These are phyloP conservation scores for Volvariella volvacea DNA, from an alignment of 1,284 basidiomycete genomes.

Conservation along the genomic window DNA sequence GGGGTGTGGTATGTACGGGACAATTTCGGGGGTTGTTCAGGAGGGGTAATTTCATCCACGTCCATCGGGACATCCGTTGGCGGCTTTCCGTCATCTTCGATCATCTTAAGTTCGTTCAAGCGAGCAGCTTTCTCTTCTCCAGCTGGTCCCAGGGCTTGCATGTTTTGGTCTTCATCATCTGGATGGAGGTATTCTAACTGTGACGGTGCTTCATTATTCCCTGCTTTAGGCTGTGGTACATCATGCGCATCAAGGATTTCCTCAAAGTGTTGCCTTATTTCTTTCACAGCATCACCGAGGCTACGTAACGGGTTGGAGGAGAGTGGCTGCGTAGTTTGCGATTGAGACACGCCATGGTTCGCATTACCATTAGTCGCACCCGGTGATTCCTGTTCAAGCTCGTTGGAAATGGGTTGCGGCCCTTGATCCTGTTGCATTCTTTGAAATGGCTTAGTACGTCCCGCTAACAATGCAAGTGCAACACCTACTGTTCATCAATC, in stretches of 20 bases:
- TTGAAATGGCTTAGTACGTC: too few species aligned
- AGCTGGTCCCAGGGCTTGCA: slow-evolving; percentile 89
- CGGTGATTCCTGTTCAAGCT: too few species aligned
- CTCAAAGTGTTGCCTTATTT: slow-evolving; percentile 80
- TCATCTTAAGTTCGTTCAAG: slow-evolving; percentile 73
- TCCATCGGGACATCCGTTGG: slow-evolving; percentile 38
- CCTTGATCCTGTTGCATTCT: too few species aligned
- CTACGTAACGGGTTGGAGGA: slow-evolving; percentile 66
- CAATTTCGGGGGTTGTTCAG: slow-evolving; percentile 17
- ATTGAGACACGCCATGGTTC: too few species aligned
- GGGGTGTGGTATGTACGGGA: slow-evolving; percentile 14
- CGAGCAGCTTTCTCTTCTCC: slow-evolving; percentile 79
- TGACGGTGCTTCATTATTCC: slow-evolving; percentile 33
- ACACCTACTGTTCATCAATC: too few species aligned
- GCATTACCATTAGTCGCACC: too few species aligned
- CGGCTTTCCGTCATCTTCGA: slow-evolving; percentile 49
- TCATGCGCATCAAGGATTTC: slow-evolving; percentile 60
- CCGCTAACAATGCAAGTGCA: too few species aligned
- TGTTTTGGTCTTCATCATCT: slow-evolving; percentile 65
- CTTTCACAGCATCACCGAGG: slow-evolving; percentile 82
- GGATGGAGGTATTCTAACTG: slow-evolving; percentile 84
- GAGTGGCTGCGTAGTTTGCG: slow-evolving; percentile 18
- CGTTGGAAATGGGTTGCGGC: too few species aligned
- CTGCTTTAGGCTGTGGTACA: slow-evolving; percentile 21
- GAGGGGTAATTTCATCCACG: slow-evolving; percentile 30